Evolutionary conservation across 495 filamentous ascomycete species (phyloP), one percentile per base, ranked within the genome.

Genomic region (Talaromyces adpressus): DNA sequence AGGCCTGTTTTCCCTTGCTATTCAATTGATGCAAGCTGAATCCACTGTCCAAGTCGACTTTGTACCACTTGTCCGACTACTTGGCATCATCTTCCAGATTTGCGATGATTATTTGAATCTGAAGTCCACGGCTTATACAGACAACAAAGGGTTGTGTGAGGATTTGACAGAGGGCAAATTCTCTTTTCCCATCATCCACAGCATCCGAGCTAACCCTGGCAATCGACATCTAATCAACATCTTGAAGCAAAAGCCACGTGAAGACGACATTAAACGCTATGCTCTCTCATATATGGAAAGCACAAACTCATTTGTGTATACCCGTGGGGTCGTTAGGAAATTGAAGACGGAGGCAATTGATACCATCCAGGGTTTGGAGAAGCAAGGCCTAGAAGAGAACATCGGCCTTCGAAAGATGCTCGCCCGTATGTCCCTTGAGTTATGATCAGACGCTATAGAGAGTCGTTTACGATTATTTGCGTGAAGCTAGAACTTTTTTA

Each of bases 161-260:
- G 91, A 96, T 73, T 70, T 96, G 61, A 93, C 90, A 4, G 91
- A 96, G 74, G 91, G 91, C 30, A 96, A 96, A 79, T 96, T 95
- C 77, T 89, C 85, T 30, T 94, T 93, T 71, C 91, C 89, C 3
- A 89, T 98, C 68, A 97, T 98, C 62, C 93, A 98, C 74, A 88
- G 89, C 71, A 95, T 98, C 65, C 89, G 92, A 65, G 78, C 87
- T 25, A 84, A 92, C 70, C 90, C 91, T 5, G 75, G 75, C 6
- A 92, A 95, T 70, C 83, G 87, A 39, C 89, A 93, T 70, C 81
- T 98, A 52, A 77, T 96, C 64, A 96, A 94, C 68, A 97, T 98
- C 45, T 77, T 98, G 22, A 89, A 90, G 75, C 93, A 98, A 72
- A 90, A 89, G 74, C 91, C 92, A 0, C 83, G 77, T 25, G 89